Evolutionary conservation across 2,329 filamentous ascomycete genomes (phyloP), one percentile per base, ranked within the genome.

Genomic region (Harringtonia lauricola): DNA sequence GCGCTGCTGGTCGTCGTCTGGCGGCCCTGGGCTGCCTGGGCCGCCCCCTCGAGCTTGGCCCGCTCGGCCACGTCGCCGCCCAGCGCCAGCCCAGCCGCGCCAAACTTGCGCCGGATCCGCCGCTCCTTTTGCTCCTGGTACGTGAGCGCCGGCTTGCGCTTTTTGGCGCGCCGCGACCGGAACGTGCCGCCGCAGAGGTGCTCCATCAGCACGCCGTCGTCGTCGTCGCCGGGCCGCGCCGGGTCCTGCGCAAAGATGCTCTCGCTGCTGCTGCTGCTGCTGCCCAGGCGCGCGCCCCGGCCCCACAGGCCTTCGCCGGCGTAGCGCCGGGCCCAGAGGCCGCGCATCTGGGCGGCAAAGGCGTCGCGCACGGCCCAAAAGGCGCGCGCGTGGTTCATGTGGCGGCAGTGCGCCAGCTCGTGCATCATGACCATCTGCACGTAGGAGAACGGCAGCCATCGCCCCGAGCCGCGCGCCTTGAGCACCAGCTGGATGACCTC

Each of bases 381-480:
- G 3, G 76, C 78, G 44, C 76, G 72, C 2, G 79, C 83, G 58
- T 94, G 87, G 59, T 94, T 94, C 88, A 94, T 94, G 58, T 94
- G 82, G 60, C 86, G 83, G 69, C 84, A 89, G 60, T 94, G 86
- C 3, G 86, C 86, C 26, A 94, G 67, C 66, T 92, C 86, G 59
- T 94, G 87, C 77, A 94, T 89, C 87, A 94, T 94, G 51, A 94
- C 86, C 84, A 92, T 90, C 62, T 92, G 85, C 15, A 94, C 84
- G 56, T 88, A 87, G 48, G 78, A 70, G 56, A 92, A 88, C 0
- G 85, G 83, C 19, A 94, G 67, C 87, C 87, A 94, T 46, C 66
- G 72, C 22, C 76, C 76, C 1, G 72, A 74, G 5, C 64, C 67
- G 0, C 71, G 72, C 1, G 83, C 77, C 53, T 81, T 82, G 22